A percentile compares a stretch with the other conserved stretches of the same genome.
phyloP scores from a whole-genome alignment of 1,284 basidiomycete species.

The Pseudozyma tsukubaensis region DNA sequence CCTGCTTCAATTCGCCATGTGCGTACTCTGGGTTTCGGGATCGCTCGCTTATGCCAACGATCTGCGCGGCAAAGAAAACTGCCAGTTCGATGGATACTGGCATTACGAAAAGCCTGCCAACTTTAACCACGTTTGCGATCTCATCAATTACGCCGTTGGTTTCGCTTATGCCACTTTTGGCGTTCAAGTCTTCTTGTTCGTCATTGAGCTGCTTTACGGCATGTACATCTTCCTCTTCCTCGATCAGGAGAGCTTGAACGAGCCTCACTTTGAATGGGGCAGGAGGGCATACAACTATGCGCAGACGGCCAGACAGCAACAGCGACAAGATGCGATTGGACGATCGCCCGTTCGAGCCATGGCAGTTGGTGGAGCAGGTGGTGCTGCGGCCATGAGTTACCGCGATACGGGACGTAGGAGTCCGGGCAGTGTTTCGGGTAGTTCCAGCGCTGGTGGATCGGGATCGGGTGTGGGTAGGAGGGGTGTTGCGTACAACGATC shows the following conservation, averaged over 20 bases:
- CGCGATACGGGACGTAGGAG: conserved; percentile 21
- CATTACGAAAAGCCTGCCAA: conserved; percentile 68
- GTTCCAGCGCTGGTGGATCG: conserved; percentile 15
- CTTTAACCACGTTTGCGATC: conserved; percentile 68
- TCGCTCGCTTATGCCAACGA: conserved; percentile 68
- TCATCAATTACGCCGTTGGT: conserved; percentile 67
- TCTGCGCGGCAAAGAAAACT: conserved; percentile 68
- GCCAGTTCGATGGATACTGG: conserved; percentile 69
- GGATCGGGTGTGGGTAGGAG: conserved; percentile 34
- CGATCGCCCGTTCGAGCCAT: conserved; percentile 21
- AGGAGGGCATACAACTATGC: conserved; percentile 64
- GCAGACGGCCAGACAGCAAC: conserved; percentile 29
- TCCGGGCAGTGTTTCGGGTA: conserved; percentile 9
- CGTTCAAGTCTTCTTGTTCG: conserved; percentile 62
- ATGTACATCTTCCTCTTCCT: conserved; percentile 68
- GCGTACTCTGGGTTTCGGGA: conserved; percentile 69
- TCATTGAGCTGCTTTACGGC: conserved; percentile 56
- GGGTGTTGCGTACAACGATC: conserved; percentile 58
- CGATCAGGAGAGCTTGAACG: conserved; percentile 72
- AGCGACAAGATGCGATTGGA: conserved; percentile 18
- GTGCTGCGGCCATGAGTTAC: conserved; percentile 21
- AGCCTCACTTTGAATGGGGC: conserved; percentile 67
- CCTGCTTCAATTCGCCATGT: conserved; percentile 66
- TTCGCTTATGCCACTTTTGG: conserved; percentile 69
- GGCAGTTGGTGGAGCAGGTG: conserved; percentile 20